Percentiles rank a stretch among this genome's conserved stretches.
These are phyloP conservation scores for Exophiala bonariae DNA, from an alignment of 2,329 filamentous ascomycete genomes.

Conservation along the genomic window DNA sequence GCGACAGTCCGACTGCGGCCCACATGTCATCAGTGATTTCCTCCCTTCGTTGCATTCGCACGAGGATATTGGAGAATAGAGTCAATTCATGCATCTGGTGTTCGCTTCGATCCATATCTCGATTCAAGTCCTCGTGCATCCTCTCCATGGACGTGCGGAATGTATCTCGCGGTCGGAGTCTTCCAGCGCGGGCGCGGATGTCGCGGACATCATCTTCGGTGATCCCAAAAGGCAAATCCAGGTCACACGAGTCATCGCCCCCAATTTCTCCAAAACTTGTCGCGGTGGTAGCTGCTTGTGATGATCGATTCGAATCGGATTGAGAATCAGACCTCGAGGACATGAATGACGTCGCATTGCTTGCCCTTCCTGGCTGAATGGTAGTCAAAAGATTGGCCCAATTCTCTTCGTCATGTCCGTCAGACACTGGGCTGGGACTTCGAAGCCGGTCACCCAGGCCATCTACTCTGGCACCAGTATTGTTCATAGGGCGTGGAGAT, in stretches of 20 bases:
- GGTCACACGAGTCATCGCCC: slow-evolving; percentile 25
- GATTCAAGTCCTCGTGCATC: neutral
- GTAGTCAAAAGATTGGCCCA: slow-evolving; percentile 84
- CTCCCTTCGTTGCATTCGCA: slow-evolving; percentile 66
- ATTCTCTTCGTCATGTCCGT: slow-evolving; percentile 48
- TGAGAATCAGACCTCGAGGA: slow-evolving; percentile 56
- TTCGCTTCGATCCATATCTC: slow-evolving; percentile 10
- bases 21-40: slow-evolving; percentile 84
- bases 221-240: slow-evolving; percentile 27
- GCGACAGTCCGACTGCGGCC: slow-evolving; percentile 64
- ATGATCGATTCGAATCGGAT: slow-evolving; percentile 30
- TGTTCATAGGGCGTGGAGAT: slow-evolving; percentile 20
- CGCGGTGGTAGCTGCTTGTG: slow-evolving; percentile 37
- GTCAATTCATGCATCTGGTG: slow-evolving; percentile 44
- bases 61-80: slow-evolving; percentile 71
- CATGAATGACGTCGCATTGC: slow-evolving; percentile 77
- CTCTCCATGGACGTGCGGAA: neutral
- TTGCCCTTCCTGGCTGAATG: slow-evolving; percentile 80
- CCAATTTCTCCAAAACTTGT: slow-evolving; percentile 29
- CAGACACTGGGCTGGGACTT: slow-evolving; percentile 65
- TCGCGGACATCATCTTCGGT: slow-evolving; percentile 27
- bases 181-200: slow-evolving; percentile 26
- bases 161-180: slow-evolving; percentile 5
- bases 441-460: slow-evolving; percentile 82
- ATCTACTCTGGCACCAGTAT: slow-evolving; percentile 50